Conservation (phyloP, 148 eudicot species). For the Fagopyrum tataricum region DNA sequence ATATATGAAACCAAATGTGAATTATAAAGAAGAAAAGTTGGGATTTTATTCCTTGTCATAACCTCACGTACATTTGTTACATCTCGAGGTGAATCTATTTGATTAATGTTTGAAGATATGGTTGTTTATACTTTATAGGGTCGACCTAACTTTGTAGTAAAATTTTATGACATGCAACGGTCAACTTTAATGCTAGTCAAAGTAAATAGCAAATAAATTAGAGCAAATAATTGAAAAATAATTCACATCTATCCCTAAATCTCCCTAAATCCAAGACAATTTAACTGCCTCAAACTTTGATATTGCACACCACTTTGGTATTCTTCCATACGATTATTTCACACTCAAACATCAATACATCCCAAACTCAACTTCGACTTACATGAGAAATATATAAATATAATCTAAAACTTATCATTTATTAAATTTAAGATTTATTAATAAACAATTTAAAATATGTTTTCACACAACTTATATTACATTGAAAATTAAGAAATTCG, state of each 20-base stretch:
- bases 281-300: slow-evolving; percentile 5
- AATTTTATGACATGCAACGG: neutral
- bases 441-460: too few relatives aligned
- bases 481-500: too few relatives aligned
- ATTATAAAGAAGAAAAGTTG: neutral
- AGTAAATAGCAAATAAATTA: neutral
- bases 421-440: too few relatives aligned
- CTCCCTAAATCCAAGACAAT: neutral
- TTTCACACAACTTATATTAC: too few relatives aligned
- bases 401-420: too few relatives aligned
- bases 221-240: neutral
- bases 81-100: neutral
- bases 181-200: neutral
- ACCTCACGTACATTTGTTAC: neutral
- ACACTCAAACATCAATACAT: neutral
- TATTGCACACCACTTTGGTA: neutral
- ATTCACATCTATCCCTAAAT: slow-evolving; percentile 7
- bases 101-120: neutral
- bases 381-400: neutral
- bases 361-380: neutral
- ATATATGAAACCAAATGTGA: too few relatives aligned
- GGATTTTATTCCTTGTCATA: neutral
- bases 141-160: neutral
- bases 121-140: neutral
- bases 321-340: neutral